These are phyloP conservation scores for Pseudoscleropodium purum DNA, from an alignment of 225 moss, liverwort and hornwort species.

Conservation along the genomic window DNA sequence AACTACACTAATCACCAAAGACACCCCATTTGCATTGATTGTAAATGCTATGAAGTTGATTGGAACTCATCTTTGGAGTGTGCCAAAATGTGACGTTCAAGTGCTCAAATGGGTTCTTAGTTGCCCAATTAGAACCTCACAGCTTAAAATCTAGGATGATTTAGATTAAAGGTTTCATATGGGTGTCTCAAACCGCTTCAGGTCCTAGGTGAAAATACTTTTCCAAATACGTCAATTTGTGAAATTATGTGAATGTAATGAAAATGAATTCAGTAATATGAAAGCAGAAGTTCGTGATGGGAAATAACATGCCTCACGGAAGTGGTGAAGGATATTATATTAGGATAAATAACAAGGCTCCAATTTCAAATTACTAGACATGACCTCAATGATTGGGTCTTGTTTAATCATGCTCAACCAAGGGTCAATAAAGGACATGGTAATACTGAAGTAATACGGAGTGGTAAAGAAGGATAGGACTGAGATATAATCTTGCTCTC, in stretches of 20 bases:
- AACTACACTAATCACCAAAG: neutral
- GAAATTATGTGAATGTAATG: neutral
- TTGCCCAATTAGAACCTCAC: neutral
- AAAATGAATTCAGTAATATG: neutral
- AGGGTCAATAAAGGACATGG: neutral
- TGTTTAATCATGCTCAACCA: neutral
- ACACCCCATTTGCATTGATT: neutral
- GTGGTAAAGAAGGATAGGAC: neutral
- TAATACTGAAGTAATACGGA: neutral
- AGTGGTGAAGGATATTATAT: neutral
- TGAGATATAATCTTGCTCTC: neutral
- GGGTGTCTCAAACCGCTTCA: neutral
- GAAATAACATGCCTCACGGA: neutral
- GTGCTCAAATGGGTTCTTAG: neutral
- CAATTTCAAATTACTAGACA: neutral
- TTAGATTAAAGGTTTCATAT: neutral
- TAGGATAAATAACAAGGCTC: neutral
- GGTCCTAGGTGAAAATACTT: neutral
- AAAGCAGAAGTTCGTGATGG: no score
- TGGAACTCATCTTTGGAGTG: neutral
- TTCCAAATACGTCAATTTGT: neutral
- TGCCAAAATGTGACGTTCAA: neutral
- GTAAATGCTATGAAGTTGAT: neutral
- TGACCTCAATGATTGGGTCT: neutral
- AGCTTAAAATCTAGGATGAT: neutral